Percentiles rank a stretch among this genome's conserved stretches.
Conservation (phyloP, 2,329 filamentous ascomycete species). For the Dothideomycetes sp. region DNA sequence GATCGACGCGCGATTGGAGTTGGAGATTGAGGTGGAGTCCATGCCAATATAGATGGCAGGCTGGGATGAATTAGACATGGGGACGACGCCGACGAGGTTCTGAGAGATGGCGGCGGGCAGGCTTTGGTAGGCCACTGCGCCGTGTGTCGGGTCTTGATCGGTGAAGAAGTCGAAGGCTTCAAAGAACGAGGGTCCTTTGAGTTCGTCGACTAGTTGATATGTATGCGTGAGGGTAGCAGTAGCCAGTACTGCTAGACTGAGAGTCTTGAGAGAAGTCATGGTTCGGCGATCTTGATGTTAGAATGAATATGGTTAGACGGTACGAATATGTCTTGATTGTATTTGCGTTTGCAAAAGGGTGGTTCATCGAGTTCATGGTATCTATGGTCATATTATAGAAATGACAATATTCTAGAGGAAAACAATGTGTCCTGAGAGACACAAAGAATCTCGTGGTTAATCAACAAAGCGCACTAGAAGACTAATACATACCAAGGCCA, state of each 20-base stretch:
- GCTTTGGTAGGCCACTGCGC: constrained; percentile 22
- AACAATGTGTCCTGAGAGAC: too few species aligned
- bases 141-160: constrained; percentile 36
- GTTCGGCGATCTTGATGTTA: too few species aligned
- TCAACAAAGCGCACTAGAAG: too few species aligned
- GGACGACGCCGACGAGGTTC: constrained; percentile 33
- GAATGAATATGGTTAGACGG: too few species aligned
- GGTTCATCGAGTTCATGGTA: too few species aligned
- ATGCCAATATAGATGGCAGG: constrained; percentile 34
- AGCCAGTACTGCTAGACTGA: constrained; percentile 15
- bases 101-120: constrained; percentile 27
- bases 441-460: too few species aligned
- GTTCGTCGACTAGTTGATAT: constrained; percentile 21
- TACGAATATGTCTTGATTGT: too few species aligned
- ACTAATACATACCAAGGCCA: too few species aligned
- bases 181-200: constrained; percentile 33
- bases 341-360: too few species aligned
- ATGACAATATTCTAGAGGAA: too few species aligned
- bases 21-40: constrained; percentile 28
- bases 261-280: constrained; percentile 10
- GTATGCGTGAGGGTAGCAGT: constrained; percentile 10
- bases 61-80: constrained; percentile 26
- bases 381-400: too few species aligned
- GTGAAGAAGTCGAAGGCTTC: constrained; percentile 37
- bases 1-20: constrained; percentile 36